phyloP scores from a whole-genome alignment of 768 basidiomycete species.

The Suillus subluteus region DNA sequence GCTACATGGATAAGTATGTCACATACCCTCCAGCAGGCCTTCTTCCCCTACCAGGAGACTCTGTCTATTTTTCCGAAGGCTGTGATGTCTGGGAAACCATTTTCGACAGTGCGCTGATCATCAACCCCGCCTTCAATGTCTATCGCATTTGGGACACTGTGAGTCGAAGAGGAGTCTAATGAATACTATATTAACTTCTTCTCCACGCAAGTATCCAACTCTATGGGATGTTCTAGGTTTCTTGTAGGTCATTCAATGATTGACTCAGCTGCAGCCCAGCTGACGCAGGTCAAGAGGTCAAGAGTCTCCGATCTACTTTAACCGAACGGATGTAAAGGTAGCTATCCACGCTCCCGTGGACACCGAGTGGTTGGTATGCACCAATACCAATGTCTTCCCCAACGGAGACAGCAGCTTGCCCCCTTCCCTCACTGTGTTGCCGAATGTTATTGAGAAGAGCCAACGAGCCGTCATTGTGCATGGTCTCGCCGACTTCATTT shows the following conservation, averaged over 20 bases:
- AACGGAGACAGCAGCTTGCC: not conserved
- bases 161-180: constrained; percentile 18
- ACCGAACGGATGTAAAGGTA: constrained; percentile 60
- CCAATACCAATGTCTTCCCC: not conserved
- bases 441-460: not conserved
- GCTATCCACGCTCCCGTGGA: constrained; percentile 29
- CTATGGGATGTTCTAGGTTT: constrained; percentile 82
- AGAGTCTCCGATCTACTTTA: constrained; percentile 70
- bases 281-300: constrained; percentile 43
- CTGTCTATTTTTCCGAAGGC: constrained; percentile 45
- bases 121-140: constrained; percentile 79
- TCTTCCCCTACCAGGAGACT: constrained; percentile 68
- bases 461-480: not conserved
- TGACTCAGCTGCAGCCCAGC: constrained; percentile 1
- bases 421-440: not conserved
- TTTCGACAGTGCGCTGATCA: constrained; percentile 56
- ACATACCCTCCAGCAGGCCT: constrained; percentile 67
- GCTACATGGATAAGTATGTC: constrained; percentile 63
- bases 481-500: not conserved
- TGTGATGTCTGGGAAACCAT: constrained; percentile 74
- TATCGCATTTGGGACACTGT: constrained; percentile 78
- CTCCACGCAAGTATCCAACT: constrained; percentile 49
- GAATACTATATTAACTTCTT: constrained; percentile 9
- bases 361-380: not conserved
- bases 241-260: constrained; percentile 49